phyloP scores from a whole-genome alignment of 352 stramenopile species.

The Phytophthora palmivora region DNA sequence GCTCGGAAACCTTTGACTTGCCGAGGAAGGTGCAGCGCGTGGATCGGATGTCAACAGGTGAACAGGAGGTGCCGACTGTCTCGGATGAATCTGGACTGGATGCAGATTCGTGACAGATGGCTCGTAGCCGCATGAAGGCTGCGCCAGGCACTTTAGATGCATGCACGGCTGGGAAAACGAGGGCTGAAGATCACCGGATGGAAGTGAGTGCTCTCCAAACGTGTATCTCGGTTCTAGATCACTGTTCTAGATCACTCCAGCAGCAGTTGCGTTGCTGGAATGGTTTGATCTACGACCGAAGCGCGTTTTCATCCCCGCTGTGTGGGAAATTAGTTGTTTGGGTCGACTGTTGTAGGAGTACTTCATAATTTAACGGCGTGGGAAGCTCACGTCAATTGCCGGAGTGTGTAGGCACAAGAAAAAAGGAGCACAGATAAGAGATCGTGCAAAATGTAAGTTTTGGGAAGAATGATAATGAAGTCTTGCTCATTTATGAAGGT shows the following conservation, averaged over 20 bases:
- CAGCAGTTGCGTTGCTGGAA: constrained; percentile 3
- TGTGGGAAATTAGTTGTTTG: constrained; percentile 26
- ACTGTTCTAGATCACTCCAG: constrained; percentile 8
- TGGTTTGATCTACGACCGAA: neutral
- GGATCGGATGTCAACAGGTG: constrained; percentile 10
- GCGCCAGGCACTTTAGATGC: constrained; percentile 5
- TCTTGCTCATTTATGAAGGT: constrained; percentile 2
- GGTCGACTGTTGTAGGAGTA: constrained; percentile 28
- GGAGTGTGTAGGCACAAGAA: constrained; percentile 7
- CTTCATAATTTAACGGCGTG: constrained; percentile 37
- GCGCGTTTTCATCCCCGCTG: neutral
- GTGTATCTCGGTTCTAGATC: constrained; percentile 1
- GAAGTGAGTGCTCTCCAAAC: constrained; percentile 26
- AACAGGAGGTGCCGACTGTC: constrained; percentile 1
- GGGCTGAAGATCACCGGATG: constrained; percentile 33
- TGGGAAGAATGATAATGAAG: constrained; percentile 5
- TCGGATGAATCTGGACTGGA: constrained; percentile 4
- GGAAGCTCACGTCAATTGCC: constrained; percentile 7
- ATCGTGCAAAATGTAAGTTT: constrained; percentile 26
- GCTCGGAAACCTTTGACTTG: constrained; percentile 7
- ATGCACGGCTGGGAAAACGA: constrained; percentile 12
- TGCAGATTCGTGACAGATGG: constrained; percentile 5
- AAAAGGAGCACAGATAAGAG: constrained; percentile 11
- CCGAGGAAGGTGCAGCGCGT: constrained; percentile 21
- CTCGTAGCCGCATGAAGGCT: constrained; percentile 26